These are phyloP conservation scores for Lentinula lateritia DNA, from an alignment of 768 basidiomycete genomes.

Conservation along the genomic window DNA sequence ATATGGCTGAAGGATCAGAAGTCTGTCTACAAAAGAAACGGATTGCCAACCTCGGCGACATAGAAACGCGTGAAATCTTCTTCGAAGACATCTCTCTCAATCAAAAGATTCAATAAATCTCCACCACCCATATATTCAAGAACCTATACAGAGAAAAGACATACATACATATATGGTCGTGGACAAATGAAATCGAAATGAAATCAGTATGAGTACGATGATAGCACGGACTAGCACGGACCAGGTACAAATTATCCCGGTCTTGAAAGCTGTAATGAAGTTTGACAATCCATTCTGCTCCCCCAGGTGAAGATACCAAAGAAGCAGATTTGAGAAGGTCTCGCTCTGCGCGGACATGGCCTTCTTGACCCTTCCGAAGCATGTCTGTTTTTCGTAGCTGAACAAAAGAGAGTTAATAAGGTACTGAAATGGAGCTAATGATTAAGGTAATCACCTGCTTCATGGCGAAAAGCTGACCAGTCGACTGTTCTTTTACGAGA, in stretches of 20 bases:
- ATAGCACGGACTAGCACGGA: slow-evolving; percentile 24
- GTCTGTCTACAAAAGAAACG: slow-evolving; percentile 9
- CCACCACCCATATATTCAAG: slow-evolving; percentile 96
- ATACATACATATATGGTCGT: slow-evolving; percentile 1
- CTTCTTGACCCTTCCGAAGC: slow-evolving; percentile 95
- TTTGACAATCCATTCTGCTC: slow-evolving; percentile 91
- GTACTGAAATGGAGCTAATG: slow-evolving; percentile 9
- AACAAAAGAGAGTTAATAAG: slow-evolving; percentile 14
- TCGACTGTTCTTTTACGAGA: slow-evolving; percentile 77
- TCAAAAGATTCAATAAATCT: slow-evolving; percentile 92
- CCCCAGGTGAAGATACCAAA: slow-evolving; percentile 63
- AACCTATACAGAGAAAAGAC: slow-evolving; percentile 42
- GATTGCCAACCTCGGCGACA: slow-evolving; percentile 71
- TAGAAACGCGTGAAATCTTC: slow-evolving; percentile 93
- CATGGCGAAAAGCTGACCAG: slow-evolving; percentile 88
- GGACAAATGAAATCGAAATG: slow-evolving; percentile 53
- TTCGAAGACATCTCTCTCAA: slow-evolving; percentile 86
- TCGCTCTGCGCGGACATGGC: slow-evolving; percentile 93
- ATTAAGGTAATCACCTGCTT: slow-evolving; percentile 64
- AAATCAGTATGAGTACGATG: slow-evolving; percentile 30
- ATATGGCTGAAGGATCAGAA: slow-evolving; percentile 9
- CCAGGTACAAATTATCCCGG: slow-evolving; percentile 90
- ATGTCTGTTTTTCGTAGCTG: slow-evolving; percentile 86
- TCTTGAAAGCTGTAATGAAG: slow-evolving; percentile 95
- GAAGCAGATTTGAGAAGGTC: slow-evolving; percentile 91